phyloP scores from a whole-genome alignment of 2,329 filamentous ascomycete species.

The Hypoxylon sp. region DNA sequence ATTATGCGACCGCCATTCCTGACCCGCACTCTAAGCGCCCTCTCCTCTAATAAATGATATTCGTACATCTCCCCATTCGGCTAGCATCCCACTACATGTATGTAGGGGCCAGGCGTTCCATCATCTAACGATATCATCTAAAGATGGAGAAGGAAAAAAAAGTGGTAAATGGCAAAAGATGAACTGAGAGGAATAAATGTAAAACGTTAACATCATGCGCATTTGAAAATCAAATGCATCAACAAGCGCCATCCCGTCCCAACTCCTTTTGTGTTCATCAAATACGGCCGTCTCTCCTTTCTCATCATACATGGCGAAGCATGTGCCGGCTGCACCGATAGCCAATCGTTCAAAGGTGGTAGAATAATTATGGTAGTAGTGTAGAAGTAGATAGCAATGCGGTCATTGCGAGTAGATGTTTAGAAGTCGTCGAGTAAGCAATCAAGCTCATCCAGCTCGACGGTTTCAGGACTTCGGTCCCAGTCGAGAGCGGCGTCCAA shows the following conservation, averaged over 20 bases:
- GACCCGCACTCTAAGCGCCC: constrained; percentile 28
- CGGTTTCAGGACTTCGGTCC: constrained; percentile 82
- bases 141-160: no score
- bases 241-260: constrained; percentile 23
- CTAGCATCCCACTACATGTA: constrained; percentile 20
- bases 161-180: constrained; percentile 14
- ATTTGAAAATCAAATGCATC: constrained; percentile 31
- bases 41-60: constrained; percentile 28
- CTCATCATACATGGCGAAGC: constrained; percentile 35
- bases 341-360: constrained; percentile 11
- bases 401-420: constrained; percentile 35
- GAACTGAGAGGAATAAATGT: constrained; percentile 26
- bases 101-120: constrained; percentile 13
- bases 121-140: no score
- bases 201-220: constrained; percentile 20
- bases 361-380: constrained; percentile 19
- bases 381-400: constrained; percentile 13
- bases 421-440: constrained; percentile 81
- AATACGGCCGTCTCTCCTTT: constrained; percentile 27
- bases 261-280: constrained; percentile 36
- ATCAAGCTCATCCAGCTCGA: constrained; percentile 93
- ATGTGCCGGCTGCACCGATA: constrained; percentile 21
- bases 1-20: constrained; percentile 25
- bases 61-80: constrained; percentile 27
- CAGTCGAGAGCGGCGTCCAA: constrained; percentile 60